These are phyloP conservation scores for Backusella tuberculispora DNA, from an alignment of 192 early-diverging fungal genomes.

Conservation along the genomic window DNA sequence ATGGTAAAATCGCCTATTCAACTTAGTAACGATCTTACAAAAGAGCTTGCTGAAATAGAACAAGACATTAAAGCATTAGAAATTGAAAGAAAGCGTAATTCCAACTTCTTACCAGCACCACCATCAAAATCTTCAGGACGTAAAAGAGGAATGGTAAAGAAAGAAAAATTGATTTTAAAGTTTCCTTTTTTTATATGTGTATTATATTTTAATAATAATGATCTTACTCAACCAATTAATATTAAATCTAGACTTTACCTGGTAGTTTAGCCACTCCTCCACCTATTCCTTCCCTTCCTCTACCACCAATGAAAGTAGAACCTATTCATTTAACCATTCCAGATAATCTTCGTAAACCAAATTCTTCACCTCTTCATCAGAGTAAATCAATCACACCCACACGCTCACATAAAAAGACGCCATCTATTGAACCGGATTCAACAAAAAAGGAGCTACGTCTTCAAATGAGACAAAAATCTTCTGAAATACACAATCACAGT, in stretches of 20 bases:
- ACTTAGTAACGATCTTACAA: not conserved
- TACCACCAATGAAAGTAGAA: conserved; percentile 33
- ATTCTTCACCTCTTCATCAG: not conserved
- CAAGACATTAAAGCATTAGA: conserved; percentile 22
- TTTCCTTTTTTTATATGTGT: too few species aligned
- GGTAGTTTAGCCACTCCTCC: conserved; percentile 39
- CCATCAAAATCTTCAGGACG: conserved; percentile 18
- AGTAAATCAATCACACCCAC: not conserved
- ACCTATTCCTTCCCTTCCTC: conserved; percentile 23
- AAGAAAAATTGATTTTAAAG: not conserved
- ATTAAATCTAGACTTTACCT: conserved; percentile 32
- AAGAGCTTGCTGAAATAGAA: conserved; percentile 11
- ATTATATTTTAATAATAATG: not conserved
- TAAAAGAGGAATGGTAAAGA: conserved; percentile 35
- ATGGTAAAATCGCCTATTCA: not conserved
- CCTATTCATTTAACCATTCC: conserved; percentile 29
- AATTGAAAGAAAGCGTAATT: not conserved
- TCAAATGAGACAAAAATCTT: not conserved
- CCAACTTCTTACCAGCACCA: not conserved
- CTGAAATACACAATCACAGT: not conserved
- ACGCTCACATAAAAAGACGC: conserved; percentile 11
- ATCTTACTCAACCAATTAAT: not conserved
- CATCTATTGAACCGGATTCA: conserved; percentile 11
- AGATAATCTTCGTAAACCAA: not conserved
- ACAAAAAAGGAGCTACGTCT: not conserved